Base-by-base conservation (phyloP, 139 green algal genomes). In the Nannochloris sp. region DNA sequence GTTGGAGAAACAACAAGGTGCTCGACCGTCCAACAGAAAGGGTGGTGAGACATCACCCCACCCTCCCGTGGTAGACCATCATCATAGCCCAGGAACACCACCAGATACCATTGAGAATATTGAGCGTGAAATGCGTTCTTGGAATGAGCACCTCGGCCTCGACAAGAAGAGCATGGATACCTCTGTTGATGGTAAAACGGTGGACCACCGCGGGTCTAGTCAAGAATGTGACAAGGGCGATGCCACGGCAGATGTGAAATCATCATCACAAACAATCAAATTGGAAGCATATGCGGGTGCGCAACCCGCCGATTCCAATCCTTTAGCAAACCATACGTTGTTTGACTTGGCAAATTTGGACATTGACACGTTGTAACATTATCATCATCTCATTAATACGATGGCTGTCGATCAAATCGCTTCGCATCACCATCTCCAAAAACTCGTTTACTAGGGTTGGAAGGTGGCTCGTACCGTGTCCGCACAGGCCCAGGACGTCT, bases 321-420 rank as follows among this genome's bases (percentile, higher is more conserved):
- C 5, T 14, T 33, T 20, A 30, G 20, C 12, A 59, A 14, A 25
- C 25, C 25, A 33, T 31, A 59, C 50, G 14, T 59, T 59, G 25
- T 59, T 59, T 59, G 50, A 59, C 12, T 33, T 59, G 14, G 50
- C 50, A 59, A 59, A 59, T 59, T 33, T 59, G 8, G 50, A 59
- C 25, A 37, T 59, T 59, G 20, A 30, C 20, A 59, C 6, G 14
- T 59, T 59, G 50, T 59, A 59, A 59, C 9, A 30, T 33, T 8
- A 40, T 40, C 20, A 40, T 6, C 9, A 40, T 12, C 6, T 40
- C 33, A 40, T 40, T 40, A 12, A 8, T 40, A 40, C 8, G 33
- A 40, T 40, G 33, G 6, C 9, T 40, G 33, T 13, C 33, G 9
- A 40, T 40, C 33, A 40, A 40, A 40, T 11, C 20, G 58, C 12